Evolutionary conservation across 2,329 filamentous ascomycete species (phyloP), one percentile per base, ranked within the genome.

Genomic region (Pyrenophora seminiperda): DNA sequence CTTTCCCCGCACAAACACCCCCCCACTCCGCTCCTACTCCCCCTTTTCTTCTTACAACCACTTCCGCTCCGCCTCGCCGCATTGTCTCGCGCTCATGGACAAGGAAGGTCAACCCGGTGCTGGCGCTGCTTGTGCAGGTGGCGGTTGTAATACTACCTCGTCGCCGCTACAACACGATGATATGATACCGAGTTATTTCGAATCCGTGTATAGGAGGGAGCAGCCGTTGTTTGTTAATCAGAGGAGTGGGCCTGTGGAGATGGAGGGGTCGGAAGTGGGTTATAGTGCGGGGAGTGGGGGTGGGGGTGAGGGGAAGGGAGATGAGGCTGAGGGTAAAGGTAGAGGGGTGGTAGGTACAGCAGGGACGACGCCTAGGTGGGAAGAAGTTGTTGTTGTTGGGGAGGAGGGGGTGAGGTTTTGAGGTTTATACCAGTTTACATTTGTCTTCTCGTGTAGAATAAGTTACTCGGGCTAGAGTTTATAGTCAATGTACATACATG

Each of bases 181-280:
- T 9, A 4, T 5, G 2, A 37, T 44, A 31, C 47, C 47, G 11
- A 53, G 34, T 17, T 53, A 53, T 24, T 53, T 37, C 15, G 50
- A 53, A 14, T 34, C 22, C 2, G 34, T 53, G 34, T 41, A 33
- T 17, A 27, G 24, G 4, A 27, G 24, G 9, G 24, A 7, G 24
- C 24, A 7, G 24, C 24, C 10, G 1, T 7, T 27, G 24, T 27
- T 27, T 27, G 10, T 27, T 7, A 27, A 27, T 27, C 9, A 10
- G 9, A 11, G 24, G 2, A 11, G 10, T 20, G 34, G 18, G 18
- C 17, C 34, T 15, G 19, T 38, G 38, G 38, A 41, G 14, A 30
- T 41, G 18, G 22, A 40, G 6, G 34, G 7, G 2, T 7, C 11
- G 15, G 37, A 19, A 10, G 32, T 22, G 4, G 32, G 15, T 27